Evolutionary conservation across 805 yeast species (phyloP).

Genomic region (Kluyveromyces dobzhanskii): DNA sequence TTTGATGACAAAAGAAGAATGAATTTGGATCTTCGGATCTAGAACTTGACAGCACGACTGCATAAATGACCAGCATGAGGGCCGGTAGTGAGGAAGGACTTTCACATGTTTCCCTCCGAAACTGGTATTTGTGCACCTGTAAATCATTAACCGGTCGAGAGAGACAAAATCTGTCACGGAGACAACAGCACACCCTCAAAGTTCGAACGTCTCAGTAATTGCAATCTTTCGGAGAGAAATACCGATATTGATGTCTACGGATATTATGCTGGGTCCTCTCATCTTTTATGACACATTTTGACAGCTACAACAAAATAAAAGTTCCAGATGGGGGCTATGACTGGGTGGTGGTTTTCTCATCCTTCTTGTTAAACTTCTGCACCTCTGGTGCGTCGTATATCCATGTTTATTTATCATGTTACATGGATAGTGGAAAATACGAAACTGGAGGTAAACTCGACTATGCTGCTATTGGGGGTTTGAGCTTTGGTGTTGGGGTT

Average conservation of each 20-base stretch:
- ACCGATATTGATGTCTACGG: neutral
- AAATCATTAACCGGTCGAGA: neutral
- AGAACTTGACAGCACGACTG: neutral
- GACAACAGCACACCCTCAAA: neutral
- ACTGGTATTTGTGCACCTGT: neutral
- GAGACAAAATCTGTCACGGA: neutral
- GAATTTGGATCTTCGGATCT: neutral
- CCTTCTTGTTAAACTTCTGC: slow-evolving; percentile 36
- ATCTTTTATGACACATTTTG: neutral
- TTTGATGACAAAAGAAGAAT: neutral
- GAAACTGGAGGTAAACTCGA: slow-evolving; percentile 40
- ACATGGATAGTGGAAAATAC: slow-evolving; percentile 37
- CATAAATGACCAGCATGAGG: neutral
- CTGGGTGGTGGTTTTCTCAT: slow-evolving; percentile 43
- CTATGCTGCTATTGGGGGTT: slow-evolving; percentile 50
- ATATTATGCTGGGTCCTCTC: neutral
- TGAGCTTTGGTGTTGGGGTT: slow-evolving; percentile 48
- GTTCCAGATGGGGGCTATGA: slow-evolving; percentile 45
- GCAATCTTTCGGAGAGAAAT: neutral
- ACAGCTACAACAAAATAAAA: slow-evolving; percentile 7
- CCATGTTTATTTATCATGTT: slow-evolving; percentile 42
- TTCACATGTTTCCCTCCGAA: neutral
- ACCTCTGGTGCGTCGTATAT: slow-evolving; percentile 58
- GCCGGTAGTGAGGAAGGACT: neutral
- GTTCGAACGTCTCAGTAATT: neutral